Evolutionary conservation across 2,329 filamentous ascomycete species (phyloP).

Genomic region (Colletotrichum gloeosporioides): DNA sequence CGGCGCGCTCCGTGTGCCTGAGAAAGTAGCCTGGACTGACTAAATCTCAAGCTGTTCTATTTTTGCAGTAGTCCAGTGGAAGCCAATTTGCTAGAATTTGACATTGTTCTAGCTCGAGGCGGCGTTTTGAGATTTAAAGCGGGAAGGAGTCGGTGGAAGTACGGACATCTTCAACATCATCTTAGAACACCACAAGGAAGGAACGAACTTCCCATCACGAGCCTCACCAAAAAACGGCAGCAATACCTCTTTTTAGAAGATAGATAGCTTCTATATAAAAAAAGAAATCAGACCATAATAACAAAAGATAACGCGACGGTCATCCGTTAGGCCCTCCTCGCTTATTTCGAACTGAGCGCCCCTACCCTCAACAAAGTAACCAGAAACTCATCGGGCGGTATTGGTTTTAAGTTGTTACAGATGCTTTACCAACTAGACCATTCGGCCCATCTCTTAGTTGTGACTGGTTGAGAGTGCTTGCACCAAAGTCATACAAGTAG

Average conservation of each 20-base stretch:
- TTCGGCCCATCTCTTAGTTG: background rate
- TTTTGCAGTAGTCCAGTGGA: background rate
- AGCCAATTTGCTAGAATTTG: background rate
- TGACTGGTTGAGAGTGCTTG: background rate
- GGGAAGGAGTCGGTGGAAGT: background rate
- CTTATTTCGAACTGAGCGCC: background rate
- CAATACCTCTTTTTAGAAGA: rapidly evolving
- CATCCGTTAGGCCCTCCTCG: background rate
- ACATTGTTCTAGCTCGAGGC: background rate
- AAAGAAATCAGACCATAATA: background rate
- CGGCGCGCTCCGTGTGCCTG: background rate
- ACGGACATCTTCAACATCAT: background rate
- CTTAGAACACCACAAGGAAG: background rate
- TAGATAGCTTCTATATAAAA: background rate
- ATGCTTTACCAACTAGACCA: background rate
- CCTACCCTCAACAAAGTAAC: background rate
- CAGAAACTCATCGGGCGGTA: background rate
- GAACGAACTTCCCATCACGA: background rate
- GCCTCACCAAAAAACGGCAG: background rate
- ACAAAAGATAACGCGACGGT: background rate
- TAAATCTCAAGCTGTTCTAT: background rate
- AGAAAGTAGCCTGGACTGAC: background rate
- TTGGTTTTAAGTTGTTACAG: background rate
- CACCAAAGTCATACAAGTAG: background rate
- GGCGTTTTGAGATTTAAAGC: background rate